phyloP scores from a whole-genome alignment of 352 stramenopile genomes.

The Thraustochytrium sp. region DNA sequence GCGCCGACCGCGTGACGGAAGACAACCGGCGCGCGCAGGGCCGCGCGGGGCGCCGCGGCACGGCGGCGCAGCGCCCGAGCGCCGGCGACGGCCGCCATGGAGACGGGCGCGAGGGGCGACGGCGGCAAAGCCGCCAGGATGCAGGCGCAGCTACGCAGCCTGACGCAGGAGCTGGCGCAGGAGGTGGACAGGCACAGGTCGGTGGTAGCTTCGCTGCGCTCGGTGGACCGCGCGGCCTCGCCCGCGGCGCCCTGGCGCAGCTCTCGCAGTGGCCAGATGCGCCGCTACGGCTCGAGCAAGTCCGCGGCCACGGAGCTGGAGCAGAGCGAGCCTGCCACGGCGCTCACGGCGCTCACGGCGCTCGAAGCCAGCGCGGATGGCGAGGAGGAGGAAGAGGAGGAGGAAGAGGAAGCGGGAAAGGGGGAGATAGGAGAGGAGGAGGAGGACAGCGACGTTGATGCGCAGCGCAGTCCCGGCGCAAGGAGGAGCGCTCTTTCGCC shows the following conservation, averaged over 20 bases:
- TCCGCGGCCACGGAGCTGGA: not conserved
- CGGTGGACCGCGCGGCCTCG: not conserved
- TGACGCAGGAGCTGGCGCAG: not conserved
- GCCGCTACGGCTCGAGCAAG: not conserved
- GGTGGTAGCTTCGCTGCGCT: not conserved
- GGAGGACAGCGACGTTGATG: too few relatives aligned
- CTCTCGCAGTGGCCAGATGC: not conserved
- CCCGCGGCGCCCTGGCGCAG: not conserved
- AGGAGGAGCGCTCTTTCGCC: too few relatives aligned
- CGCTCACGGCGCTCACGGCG: not conserved
- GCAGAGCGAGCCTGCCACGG: not conserved
- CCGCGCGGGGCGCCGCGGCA: too few relatives aligned
- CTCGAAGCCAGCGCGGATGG: not conserved
- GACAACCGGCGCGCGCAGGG: too few relatives aligned
- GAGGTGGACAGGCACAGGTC: conserved; percentile 8
- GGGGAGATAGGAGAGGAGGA: too few relatives aligned
- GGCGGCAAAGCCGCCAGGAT: not conserved
- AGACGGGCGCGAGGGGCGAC: too few relatives aligned
- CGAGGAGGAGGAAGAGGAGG: not conserved
- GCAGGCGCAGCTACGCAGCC: not conserved
- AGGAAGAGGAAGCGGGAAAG: too few relatives aligned
- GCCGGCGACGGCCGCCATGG: too few relatives aligned
- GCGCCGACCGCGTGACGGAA: too few relatives aligned
- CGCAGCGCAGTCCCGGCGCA: too few relatives aligned
- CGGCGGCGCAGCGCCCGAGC: too few relatives aligned